A percentile compares a stretch with the other conserved stretches of the same genome.
Evolutionary conservation across 345 rosid species (phyloP).

Genomic region (Syzygium oleosum): DNA sequence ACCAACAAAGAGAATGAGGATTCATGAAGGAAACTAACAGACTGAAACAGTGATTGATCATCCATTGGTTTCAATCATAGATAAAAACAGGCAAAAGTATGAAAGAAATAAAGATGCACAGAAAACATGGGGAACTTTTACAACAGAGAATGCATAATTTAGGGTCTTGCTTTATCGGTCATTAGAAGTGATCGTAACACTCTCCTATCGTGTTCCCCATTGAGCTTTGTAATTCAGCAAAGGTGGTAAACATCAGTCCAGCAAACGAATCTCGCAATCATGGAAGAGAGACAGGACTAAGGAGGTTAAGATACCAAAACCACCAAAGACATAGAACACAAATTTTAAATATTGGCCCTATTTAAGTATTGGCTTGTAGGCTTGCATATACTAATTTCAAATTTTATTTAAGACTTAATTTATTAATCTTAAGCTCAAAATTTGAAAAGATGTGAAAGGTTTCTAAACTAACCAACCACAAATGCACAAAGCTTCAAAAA

Average conservation of each 20-base stretch:
- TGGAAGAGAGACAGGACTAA: not conserved
- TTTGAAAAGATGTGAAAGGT: not conserved
- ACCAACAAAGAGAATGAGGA: constrained; percentile 1
- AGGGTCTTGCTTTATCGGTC: not conserved
- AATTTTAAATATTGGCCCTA: not conserved
- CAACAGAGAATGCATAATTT: not conserved
- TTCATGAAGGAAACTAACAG: not conserved
- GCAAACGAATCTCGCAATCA: not conserved
- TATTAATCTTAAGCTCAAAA: not conserved
- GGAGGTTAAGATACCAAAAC: not conserved
- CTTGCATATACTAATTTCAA: not conserved
- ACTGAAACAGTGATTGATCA: not conserved
- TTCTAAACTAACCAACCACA: not conserved
- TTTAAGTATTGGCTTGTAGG: not conserved
- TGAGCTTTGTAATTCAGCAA: not conserved
- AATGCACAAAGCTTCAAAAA: not conserved
- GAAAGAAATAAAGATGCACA: not conserved
- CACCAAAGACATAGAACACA: not conserved
- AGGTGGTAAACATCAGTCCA: not conserved
- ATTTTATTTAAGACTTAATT: not conserved
- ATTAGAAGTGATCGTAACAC: not conserved
- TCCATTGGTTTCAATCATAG: not conserved
- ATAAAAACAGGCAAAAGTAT: not conserved
- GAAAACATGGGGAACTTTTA: not conserved
- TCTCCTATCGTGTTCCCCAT: not conserved